These are phyloP conservation scores for Kappamyces sp. DNA, from an alignment of 192 early-diverging fungal genomes.

Conservation along the genomic window DNA sequence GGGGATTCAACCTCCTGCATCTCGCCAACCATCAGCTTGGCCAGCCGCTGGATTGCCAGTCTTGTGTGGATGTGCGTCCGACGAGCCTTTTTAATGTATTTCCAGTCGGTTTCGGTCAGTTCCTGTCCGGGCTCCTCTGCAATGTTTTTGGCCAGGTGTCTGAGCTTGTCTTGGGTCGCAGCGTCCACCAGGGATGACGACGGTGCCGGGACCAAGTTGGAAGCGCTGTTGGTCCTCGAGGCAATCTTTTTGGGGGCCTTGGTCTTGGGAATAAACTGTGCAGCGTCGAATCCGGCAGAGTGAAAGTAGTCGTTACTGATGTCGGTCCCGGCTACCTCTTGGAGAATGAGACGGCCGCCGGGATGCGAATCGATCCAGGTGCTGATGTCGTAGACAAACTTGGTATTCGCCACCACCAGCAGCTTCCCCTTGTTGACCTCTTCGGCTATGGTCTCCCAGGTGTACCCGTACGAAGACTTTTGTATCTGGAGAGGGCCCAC, in stretches of 20 bases:
- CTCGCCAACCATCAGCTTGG: slow-evolving; percentile 33
- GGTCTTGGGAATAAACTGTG: slow-evolving; percentile 27
- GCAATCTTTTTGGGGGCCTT: slow-evolving; percentile 16
- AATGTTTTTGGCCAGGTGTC: not conserved
- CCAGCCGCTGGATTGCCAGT: slow-evolving; percentile 30
- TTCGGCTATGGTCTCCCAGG: slow-evolving; percentile 9
- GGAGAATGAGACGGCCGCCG: slow-evolving; percentile 24
- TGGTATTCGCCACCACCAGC: slow-evolving; percentile 23
- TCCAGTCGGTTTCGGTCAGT: slow-evolving; percentile 34
- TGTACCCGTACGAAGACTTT: too few relatives aligned
- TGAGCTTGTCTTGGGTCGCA: too few relatives aligned
- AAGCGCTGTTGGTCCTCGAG: not conserved
- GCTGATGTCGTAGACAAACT: slow-evolving; percentile 17
- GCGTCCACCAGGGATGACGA: slow-evolving; percentile 3
- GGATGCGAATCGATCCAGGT: slow-evolving; percentile 24
- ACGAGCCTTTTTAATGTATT: slow-evolving; percentile 25
- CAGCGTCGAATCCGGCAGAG: slow-evolving; percentile 38
- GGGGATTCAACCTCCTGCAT: slow-evolving; percentile 6
- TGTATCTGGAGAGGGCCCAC: too few relatives aligned
- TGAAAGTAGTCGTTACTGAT: slow-evolving; percentile 38
- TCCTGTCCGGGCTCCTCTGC: not conserved
- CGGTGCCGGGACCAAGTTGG: not conserved
- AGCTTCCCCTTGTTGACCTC: slow-evolving; percentile 5
- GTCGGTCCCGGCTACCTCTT: slow-evolving; percentile 29
- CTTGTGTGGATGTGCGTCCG: slow-evolving; percentile 34